These are phyloP conservation scores for Microthlaspi erraticum DNA, from an alignment of 345 rosid genomes.

Conservation along the genomic window DNA sequence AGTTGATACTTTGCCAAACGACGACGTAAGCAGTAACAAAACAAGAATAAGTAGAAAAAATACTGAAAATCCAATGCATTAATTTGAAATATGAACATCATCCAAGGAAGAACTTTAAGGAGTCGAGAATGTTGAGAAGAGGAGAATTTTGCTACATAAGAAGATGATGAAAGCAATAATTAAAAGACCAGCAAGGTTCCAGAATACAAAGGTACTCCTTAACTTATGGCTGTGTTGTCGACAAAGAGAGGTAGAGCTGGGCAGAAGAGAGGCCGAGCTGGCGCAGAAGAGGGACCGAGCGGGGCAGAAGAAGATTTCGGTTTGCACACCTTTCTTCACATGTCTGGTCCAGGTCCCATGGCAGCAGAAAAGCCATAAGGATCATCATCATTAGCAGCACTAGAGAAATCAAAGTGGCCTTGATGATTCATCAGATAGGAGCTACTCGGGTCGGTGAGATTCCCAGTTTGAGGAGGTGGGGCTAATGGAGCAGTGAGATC, in stretches of 20 bases:
- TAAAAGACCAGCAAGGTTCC: neutral
- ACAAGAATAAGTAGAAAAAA: neutral
- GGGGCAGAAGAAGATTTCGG: conserved; percentile 15
- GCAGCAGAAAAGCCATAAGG: conserved; percentile 15
- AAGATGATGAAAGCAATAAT: neutral
- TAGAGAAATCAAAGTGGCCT: conserved; percentile 30
- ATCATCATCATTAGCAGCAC: conserved; percentile 27
- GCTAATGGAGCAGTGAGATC: conserved; percentile 40
- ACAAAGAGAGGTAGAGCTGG: no score
- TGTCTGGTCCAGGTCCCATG: conserved; percentile 25
- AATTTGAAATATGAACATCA: neutral
- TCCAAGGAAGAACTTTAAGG: neutral
- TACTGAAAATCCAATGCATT: neutral
- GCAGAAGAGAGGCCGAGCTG: no score
- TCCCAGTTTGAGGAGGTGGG: conserved; percentile 17
- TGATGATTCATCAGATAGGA: conserved; percentile 7
- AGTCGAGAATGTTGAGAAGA: neutral
- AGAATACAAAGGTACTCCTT: conserved; percentile 10
- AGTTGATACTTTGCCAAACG: neutral
- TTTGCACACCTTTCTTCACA: neutral
- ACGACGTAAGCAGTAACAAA: neutral
- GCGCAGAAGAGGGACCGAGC: neutral
- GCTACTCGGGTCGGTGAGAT: conserved; percentile 9
- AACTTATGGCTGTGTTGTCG: neutral
- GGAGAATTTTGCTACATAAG: neutral